Evolutionary conservation across 495 filamentous ascomycete genomes (phyloP), one percentile per base, ranked within the genome.

Genomic region (Neurospora sublineolata): DNA sequence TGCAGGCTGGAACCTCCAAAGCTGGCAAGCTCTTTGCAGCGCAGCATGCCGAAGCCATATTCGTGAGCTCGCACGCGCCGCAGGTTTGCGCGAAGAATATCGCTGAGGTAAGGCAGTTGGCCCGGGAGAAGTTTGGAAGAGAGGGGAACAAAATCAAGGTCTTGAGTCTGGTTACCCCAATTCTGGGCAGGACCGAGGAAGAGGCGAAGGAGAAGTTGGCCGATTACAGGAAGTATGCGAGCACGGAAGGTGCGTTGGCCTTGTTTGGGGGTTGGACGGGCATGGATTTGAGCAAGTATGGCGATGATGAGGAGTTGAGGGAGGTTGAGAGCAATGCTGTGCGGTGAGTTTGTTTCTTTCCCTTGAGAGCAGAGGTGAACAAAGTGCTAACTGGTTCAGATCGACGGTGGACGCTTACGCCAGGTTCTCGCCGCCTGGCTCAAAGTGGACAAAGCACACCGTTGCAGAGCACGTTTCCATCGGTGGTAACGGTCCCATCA

Each of bases 261-360:
- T 75, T 89, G 46, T 90, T 89, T 75, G 86, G 87, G 8, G 87
- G 87, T n/a, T 89, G 87, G 87, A 88, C 87, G 8, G 87, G 87
- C 3, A 83, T 89, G 20, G 87, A 90, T 76, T 79, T 88, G 4
- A 73, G 77, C 30, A 71, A 78, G 68, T 88, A 88, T 73, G 79
- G 78, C 0, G 87, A 89, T 27, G 85, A 88, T 11, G 83, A 88
- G 76, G 87, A 89, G 72, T 80, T 90, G 74, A 77, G 86, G 23
- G 80, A 86, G 71, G 88, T 89, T 6, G 86, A 89, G 79, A 90
- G 86, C 77, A 90, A 90, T 73, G 88, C 88, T 0, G 87, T 90
- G 69, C 79, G 82, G 83, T 87, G 78, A 69, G 83, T 79, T 8
- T 67, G 33, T 20, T 7, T 38, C n/a, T 9, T 41, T 6, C 33